Conservation (phyloP, 306 rosid genomes). For the Begonia peltatifolia region DNA sequence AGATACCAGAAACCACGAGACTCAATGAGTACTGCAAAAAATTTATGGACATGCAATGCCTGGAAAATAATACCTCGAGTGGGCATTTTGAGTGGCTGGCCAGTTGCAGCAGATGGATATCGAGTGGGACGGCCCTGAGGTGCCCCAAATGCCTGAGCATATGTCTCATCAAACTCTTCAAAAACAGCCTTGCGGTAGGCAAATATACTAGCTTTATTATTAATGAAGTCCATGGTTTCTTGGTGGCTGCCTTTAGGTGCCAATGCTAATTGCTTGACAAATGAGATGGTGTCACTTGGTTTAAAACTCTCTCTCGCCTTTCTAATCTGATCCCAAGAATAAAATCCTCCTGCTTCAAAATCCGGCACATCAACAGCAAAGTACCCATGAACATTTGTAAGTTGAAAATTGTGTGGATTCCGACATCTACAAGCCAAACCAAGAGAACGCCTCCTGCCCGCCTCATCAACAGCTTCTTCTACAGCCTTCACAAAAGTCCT, state of each 20-base stretch:
- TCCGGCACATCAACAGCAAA: slow-evolving; percentile 70
- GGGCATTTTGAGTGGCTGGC: slow-evolving; percentile 31
- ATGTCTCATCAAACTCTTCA: slow-evolving; percentile 88
- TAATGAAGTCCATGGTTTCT: slow-evolving; percentile 32
- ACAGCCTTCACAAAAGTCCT: slow-evolving; percentile 61
- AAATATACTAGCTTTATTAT: slow-evolving; percentile 49
- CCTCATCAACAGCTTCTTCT: slow-evolving; percentile 92
- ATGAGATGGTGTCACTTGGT: slow-evolving; percentile 44
- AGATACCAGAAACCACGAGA: too few species aligned
- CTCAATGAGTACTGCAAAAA: not conserved
- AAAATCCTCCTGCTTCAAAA: slow-evolving; percentile 60
- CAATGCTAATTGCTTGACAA: slow-evolving; percentile 59
- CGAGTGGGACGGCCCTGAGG: slow-evolving; percentile 37
- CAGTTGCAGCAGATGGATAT: slow-evolving; percentile 10
- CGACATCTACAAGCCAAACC: slow-evolving; percentile 71
- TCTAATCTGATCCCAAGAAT: slow-evolving; percentile 49
- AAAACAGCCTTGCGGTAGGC: slow-evolving; percentile 52
- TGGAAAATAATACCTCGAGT: slow-evolving; percentile 53
- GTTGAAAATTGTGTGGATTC: slow-evolving; percentile 37
- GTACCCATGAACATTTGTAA: slow-evolving; percentile 41
- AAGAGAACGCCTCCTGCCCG: slow-evolving; percentile 54
- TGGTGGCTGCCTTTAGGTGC: slow-evolving; percentile 36
- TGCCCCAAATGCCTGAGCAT: slow-evolving; percentile 87
- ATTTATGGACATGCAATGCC: not conserved
- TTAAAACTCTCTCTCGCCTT: slow-evolving; percentile 47